phyloP scores from a whole-genome alignment of 129 eudicot genomes.

The Centaurea solstitialis region DNA sequence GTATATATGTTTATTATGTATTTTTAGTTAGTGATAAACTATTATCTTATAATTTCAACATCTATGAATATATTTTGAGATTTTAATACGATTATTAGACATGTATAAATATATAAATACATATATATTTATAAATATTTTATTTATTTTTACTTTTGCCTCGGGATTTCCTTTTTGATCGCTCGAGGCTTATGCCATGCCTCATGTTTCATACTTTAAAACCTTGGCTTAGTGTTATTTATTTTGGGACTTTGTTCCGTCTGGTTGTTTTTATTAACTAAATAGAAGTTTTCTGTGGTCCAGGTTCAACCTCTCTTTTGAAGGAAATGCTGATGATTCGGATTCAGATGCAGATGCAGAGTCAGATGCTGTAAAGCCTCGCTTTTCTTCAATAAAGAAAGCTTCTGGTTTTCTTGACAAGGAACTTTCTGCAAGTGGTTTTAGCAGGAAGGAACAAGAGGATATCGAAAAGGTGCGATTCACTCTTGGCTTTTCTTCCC shows the following conservation, averaged over 20 bases:
- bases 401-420: constrained; percentile 71
- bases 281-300: background rate
- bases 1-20: too few relatives aligned
- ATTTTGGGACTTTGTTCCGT: background rate
- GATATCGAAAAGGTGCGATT: constrained; percentile 71
- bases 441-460: constrained; percentile 73
- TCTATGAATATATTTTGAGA: too few relatives aligned
- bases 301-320: constrained; percentile 69
- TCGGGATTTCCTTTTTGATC: too few relatives aligned
- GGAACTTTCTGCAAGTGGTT: constrained; percentile 97
- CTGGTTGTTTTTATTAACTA: background rate
- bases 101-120: too few relatives aligned
- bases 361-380: constrained; percentile 53
- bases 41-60: too few relatives aligned
- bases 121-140: too few relatives aligned
- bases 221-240: background rate
- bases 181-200: too few relatives aligned
- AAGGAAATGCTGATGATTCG: constrained; percentile 55
- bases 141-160: too few relatives aligned
- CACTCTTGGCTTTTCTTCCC: background rate
- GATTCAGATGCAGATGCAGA: constrained; percentile 58
- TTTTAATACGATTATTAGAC: too few relatives aligned
- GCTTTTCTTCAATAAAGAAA: constrained; percentile 66
- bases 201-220: too few relatives aligned
- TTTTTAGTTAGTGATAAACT: too few relatives aligned